Conservation (phyloP, 495 filamentous ascomycete species). For the Collariella sp. region DNA sequence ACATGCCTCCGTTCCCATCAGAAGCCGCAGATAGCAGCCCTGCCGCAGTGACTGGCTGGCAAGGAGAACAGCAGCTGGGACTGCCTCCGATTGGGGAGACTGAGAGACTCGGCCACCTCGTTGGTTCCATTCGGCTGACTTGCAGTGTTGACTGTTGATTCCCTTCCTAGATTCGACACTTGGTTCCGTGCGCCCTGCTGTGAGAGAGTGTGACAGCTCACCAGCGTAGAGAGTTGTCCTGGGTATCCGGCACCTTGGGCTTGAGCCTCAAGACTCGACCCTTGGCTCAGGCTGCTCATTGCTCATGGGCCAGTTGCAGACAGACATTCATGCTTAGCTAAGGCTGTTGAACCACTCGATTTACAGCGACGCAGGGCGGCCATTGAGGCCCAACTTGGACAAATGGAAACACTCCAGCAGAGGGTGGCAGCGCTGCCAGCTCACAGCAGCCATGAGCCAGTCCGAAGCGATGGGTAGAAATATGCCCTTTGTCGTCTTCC, state of each 20-base stretch:
- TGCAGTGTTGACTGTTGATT: background rate
- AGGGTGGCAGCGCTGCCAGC: constrained; percentile 5
- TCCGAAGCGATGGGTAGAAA: constrained; percentile 3
- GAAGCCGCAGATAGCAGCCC: background rate
- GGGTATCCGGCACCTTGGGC: background rate
- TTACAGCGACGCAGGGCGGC: background rate
- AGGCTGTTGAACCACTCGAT: background rate
- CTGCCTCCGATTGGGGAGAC: constrained; percentile 16
- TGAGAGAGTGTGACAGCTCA: background rate
- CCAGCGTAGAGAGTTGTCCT: background rate
- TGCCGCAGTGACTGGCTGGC: constrained; percentile 1
- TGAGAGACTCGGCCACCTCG: background rate
- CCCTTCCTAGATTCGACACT: background rate
- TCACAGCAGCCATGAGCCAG: background rate
- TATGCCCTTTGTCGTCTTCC: background rate
- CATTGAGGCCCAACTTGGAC: constrained; percentile 16
- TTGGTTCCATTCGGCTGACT: constrained; percentile 2
- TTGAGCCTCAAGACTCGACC: background rate
- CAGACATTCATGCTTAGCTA: background rate
- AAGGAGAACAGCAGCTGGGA: constrained; percentile 8
- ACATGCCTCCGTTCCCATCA: constrained; percentile 2
- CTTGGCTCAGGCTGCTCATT: background rate
- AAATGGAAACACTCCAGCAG: constrained; percentile 5
- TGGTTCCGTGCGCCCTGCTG: background rate
- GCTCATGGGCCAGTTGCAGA: background rate